phyloP scores from a whole-genome alignment of 306 rosid species.

The Trifolium dubium region DNA sequence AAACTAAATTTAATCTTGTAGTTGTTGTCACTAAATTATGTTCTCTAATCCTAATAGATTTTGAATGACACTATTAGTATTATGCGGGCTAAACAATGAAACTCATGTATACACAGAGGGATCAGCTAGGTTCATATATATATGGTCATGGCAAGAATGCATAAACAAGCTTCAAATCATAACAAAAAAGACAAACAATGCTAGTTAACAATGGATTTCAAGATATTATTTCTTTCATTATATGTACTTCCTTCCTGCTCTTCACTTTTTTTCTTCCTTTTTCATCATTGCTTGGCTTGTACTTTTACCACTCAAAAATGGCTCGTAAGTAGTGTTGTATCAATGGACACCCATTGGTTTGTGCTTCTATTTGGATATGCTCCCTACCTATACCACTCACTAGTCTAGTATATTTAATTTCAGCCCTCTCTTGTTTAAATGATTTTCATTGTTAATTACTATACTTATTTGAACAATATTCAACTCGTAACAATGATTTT shows the following conservation, averaged over 20 bases:
- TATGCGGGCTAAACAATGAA: constrained; percentile 77
- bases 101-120: constrained; percentile 94
- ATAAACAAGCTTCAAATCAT: constrained; percentile 47
- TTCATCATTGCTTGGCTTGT: constrained; percentile 45
- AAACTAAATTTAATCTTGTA: too few species aligned
- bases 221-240: constrained; percentile 41
- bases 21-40: not conserved
- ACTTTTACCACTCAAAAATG: constrained; percentile 56
- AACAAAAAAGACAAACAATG: constrained; percentile 44
- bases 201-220: constrained; percentile 48
- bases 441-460: not conserved
- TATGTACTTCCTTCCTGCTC: constrained; percentile 37
- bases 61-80: constrained; percentile 17
- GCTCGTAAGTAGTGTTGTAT: constrained; percentile 32
- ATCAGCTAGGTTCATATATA: constrained; percentile 89
- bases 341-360: constrained; percentile 43
- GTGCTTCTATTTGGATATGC: constrained; percentile 30
- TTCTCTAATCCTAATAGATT: constrained; percentile 2
- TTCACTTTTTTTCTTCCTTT: constrained; percentile 14
- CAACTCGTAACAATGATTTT: not conserved
- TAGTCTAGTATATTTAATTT: constrained; percentile 19
- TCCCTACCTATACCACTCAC: not conserved
- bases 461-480: constrained; percentile 1
- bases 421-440: not conserved
- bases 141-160: constrained; percentile 78